Evolutionary conservation across 2,329 filamentous ascomycete species (phyloP).

Genomic region (Cercospora sp.): DNA sequence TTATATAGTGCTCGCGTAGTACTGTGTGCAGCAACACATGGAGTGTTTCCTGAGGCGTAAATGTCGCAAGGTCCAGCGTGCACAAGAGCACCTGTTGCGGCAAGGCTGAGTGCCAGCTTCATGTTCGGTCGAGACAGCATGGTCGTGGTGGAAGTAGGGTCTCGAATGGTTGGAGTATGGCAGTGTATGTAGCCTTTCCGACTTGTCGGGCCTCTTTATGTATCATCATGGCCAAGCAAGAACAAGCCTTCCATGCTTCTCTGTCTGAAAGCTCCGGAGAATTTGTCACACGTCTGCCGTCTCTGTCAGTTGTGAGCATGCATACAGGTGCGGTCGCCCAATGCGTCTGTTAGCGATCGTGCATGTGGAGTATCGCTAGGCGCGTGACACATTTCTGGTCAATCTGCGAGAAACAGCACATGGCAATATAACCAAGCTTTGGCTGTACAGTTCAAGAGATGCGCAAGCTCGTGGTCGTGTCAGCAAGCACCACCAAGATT

Average conservation of each 20-base stretch:
- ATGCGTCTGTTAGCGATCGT: background rate
- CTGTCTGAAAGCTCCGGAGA: background rate
- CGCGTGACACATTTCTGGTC: background rate
- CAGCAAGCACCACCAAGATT: conserved; percentile 7
- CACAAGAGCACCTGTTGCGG: conserved; percentile 19
- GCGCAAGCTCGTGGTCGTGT: conserved; percentile 9
- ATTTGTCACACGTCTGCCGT: background rate
- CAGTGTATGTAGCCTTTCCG: background rate
- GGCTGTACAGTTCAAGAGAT: background rate
- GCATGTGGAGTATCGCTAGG: background rate
- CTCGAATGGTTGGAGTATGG: background rate
- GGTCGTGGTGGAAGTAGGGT: background rate
- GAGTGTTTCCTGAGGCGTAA: conserved; percentile 59
- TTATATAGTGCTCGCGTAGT: conserved; percentile 65
- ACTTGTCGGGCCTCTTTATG: background rate
- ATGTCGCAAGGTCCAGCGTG: conserved; percentile 62
- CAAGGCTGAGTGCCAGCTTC: conserved; percentile 21
- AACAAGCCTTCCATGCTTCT: background rate
- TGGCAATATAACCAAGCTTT: conserved; percentile 9
- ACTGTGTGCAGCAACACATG: conserved; percentile 65
- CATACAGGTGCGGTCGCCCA: background rate
- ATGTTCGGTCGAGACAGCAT: conserved; percentile 22
- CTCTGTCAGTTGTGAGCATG: background rate
- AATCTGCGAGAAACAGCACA: background rate
- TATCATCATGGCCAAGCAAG: background rate